A percentile compares a stretch with the other conserved stretches of the same genome.
Evolutionary conservation across 768 basidiomycete species (phyloP).

Genomic region (Amanita rimosa): DNA sequence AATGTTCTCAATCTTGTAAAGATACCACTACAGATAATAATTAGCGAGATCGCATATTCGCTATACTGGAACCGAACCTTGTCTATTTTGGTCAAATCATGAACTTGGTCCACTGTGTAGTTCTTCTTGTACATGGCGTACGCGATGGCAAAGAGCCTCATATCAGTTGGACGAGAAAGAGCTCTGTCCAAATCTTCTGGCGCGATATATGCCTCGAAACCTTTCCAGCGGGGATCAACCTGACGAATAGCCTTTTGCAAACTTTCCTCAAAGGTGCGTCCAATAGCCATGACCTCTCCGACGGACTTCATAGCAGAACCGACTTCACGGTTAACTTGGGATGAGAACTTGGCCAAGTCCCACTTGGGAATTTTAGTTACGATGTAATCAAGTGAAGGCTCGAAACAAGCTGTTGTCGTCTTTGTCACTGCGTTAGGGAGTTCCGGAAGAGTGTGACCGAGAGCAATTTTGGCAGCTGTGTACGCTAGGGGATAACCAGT

Average conservation of each 20-base stretch:
- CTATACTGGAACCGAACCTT: slow-evolving; percentile 38
- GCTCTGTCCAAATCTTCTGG: slow-evolving; percentile 79
- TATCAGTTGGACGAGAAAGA: slow-evolving; percentile 81
- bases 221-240: slow-evolving; percentile 93
- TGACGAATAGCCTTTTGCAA: slow-evolving; percentile 97
- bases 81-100: slow-evolving; percentile 97
- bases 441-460: slow-evolving; percentile 95
- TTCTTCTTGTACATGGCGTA: slow-evolving; percentile 93
- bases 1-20: slow-evolving; percentile 98
- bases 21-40: slow-evolving; percentile 64
- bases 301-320: slow-evolving; percentile 99
- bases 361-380: slow-evolving; percentile 99
- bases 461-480: slow-evolving; percentile 97
- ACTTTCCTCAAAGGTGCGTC: slow-evolving; percentile 97
- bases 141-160: slow-evolving; percentile 93
- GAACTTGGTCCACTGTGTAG: slow-evolving; percentile 83
- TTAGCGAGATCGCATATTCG: neutral
- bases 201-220: slow-evolving; percentile 91
- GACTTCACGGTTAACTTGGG: slow-evolving; percentile 87
- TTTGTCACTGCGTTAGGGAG: slow-evolving; percentile 98
- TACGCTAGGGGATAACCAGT: slow-evolving; percentile 99
- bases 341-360: slow-evolving; percentile 96
- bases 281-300: slow-evolving; percentile 99
- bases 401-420: slow-evolving; percentile 98
- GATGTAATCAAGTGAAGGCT: slow-evolving; percentile 97